Base-by-base conservation (phyloP, 139 green algal species). In the Chlamydomonas schloesseri region DNA sequence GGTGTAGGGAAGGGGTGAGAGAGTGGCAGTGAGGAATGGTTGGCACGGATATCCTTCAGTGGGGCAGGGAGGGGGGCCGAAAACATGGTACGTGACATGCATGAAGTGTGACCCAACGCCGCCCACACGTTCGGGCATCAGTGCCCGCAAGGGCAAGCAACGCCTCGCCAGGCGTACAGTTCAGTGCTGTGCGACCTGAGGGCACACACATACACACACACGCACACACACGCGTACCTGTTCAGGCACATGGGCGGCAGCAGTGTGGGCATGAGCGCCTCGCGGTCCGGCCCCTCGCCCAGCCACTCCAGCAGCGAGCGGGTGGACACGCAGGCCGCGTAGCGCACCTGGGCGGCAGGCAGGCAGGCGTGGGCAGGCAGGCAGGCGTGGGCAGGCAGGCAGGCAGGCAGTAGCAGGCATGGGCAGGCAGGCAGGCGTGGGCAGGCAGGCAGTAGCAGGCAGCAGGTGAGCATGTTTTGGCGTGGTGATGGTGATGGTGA, bases 181-280 rank as follows among this genome's bases (percentile, higher is more conserved):
- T n/a, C n/a, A n/a, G n/a, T n/a, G n/a, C n/a, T n/a, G n/a, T n/a
- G n/a, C n/a, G n/a, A n/a, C n/a, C n/a, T n/a, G n/a, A n/a, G n/a
- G n/a, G n/a, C n/a, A n/a, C n/a, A n/a, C n/a, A n/a, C n/a, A n/a
- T n/a, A n/a, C n/a, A n/a, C n/a, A n/a, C n/a, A n/a, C n/a, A n/a
- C n/a, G n/a, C n/a, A n/a, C n/a, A n/a, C n/a, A n/a, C n/a, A n/a
- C n/a, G n/a, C n/a, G n/a, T n/a, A 92, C 75, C 97, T 93, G 93
- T 99, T 99, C 57, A 99, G 92, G 91, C 94, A 98, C 93, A 98
- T 97, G 76, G 93, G 83, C 26, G 95, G 94, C 79, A 98, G 90
- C 85, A 99, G 87, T 1, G 88, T n/a, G 0, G 92, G 85, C 65
- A 96, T 82, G 2, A 95, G 78, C 21, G 60, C 33, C 57, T 94